These are phyloP conservation scores for Mrakiaceae sp. DNA, from an alignment of 1,284 basidiomycete genomes.

Conservation along the genomic window DNA sequence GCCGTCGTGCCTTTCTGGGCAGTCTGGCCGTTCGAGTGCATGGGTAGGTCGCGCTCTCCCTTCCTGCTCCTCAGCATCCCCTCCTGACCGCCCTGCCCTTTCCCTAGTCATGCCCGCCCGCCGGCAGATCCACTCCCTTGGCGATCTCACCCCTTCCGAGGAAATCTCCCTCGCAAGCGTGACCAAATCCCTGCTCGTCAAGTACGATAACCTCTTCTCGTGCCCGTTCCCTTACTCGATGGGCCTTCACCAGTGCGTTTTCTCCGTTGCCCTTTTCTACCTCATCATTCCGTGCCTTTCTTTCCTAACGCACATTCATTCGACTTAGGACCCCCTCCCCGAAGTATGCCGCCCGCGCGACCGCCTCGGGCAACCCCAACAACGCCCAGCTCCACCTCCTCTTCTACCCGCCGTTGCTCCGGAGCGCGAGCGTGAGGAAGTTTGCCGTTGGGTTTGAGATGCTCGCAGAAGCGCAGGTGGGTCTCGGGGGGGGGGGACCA, in stretches of 20 bases:
- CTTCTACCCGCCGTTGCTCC: constrained; percentile 75
- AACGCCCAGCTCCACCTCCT: constrained; percentile 78
- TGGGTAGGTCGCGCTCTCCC: constrained; percentile 42
- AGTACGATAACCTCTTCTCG: constrained; percentile 74
- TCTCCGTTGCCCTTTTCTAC: constrained; percentile 27
- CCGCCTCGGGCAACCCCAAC: constrained; percentile 32
- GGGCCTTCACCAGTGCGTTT: constrained; percentile 77
- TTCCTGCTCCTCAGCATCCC: not conserved
- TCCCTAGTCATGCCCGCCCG: constrained; percentile 59
- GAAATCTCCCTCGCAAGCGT: constrained; percentile 53
- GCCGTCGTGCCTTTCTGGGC: constrained; percentile 95
- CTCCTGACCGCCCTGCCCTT: not conserved
- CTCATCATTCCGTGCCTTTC: not conserved
- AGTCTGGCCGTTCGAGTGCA: constrained; percentile 83
- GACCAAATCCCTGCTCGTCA: constrained; percentile 53
- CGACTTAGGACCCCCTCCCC: not conserved
- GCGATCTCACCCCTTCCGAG: constrained; percentile 52
- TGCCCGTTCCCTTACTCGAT: constrained; percentile 92
- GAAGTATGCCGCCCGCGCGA: not conserved
- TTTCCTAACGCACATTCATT: not conserved
- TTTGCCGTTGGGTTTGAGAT: constrained; percentile 92
- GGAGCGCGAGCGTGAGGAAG: constrained; percentile 74
- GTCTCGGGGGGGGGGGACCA: not conserved
- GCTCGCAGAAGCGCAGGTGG: constrained; percentile 70
- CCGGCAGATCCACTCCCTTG: constrained; percentile 61